Evolutionary conservation across 192 early-diverging fungal genomes (phyloP).

Genomic region (Oehlia diaphana): DNA sequence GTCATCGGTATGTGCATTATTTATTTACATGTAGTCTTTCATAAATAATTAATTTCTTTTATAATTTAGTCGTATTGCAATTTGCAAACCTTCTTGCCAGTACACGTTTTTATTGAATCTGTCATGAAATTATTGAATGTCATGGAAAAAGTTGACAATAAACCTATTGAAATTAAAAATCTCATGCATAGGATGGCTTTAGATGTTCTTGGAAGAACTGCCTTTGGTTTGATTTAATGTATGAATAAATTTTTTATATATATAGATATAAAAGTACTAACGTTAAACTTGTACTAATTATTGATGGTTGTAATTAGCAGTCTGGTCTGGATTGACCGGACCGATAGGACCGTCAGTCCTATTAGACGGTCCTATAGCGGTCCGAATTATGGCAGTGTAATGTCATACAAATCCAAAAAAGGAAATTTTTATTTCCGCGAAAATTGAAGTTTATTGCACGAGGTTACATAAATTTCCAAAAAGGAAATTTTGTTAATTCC

Average conservation of each 20-base stretch:
- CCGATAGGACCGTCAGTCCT: too few relatives aligned
- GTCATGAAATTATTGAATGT: neutral
- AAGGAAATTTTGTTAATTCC: too few relatives aligned
- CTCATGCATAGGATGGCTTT: neutral
- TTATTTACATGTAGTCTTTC: too few relatives aligned
- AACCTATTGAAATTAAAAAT: neutral
- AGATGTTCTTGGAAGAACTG: conserved; percentile 5
- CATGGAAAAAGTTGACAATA: neutral
- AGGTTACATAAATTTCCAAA: too few relatives aligned
- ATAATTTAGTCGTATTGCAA: neutral
- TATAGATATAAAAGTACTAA: neutral
- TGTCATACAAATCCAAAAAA: too few relatives aligned
- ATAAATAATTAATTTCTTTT: neutral
- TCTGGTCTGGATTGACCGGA: too few relatives aligned
- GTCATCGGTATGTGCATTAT: neutral
- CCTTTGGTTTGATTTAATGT: conserved; percentile 7
- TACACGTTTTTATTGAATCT: neutral
- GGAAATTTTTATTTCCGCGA: too few relatives aligned
- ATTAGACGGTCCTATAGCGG: too few relatives aligned
- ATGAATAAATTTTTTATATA: neutral
- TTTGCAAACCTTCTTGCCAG: neutral
- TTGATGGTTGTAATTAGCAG: too few relatives aligned
- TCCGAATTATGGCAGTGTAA: too few relatives aligned
- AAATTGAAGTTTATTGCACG: too few relatives aligned
- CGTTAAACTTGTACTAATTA: too few relatives aligned